phyloP scores from a whole-genome alignment of 176 grass and related monocot species.

The Chrysopogon serrulatus region DNA sequence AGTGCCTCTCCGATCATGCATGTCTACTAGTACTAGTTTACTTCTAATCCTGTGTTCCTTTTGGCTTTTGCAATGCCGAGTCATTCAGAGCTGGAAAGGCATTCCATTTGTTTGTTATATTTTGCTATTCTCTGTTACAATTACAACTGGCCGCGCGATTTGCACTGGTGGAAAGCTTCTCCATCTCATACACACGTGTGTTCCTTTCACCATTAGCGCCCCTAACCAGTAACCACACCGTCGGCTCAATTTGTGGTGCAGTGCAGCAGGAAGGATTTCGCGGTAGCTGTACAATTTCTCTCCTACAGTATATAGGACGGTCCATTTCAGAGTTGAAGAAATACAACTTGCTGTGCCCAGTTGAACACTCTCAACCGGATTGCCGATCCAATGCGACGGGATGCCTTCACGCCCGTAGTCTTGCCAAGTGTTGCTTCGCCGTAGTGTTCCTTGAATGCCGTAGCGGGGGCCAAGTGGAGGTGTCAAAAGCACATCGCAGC shows the following conservation, averaged over 20 bases:
- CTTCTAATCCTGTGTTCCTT: background rate
- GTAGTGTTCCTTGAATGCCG: background rate
- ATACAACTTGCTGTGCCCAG: no score
- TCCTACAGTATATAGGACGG: no score
- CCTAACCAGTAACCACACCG: no score
- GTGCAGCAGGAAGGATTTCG: background rate
- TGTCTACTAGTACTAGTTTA: no score
- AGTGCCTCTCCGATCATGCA: background rate
- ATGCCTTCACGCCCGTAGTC: no score
- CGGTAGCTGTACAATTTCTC: background rate
- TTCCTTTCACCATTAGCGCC: background rate
- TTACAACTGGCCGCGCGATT: background rate
- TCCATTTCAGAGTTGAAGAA: background rate
- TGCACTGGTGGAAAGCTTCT: background rate
- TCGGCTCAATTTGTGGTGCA: background rate
- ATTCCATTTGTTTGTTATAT: background rate
- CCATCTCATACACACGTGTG: background rate
- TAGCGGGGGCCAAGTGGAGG: background rate
- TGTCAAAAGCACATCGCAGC: background rate
- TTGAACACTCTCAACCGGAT: no score
- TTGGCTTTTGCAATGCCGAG: background rate
- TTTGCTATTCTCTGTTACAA: background rate
- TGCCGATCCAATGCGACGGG: background rate
- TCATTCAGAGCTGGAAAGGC: background rate
- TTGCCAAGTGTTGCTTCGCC: no score